Conservation (phyloP, 768 basidiomycete genomes). For the Kwoniella newhampshirensis region DNA sequence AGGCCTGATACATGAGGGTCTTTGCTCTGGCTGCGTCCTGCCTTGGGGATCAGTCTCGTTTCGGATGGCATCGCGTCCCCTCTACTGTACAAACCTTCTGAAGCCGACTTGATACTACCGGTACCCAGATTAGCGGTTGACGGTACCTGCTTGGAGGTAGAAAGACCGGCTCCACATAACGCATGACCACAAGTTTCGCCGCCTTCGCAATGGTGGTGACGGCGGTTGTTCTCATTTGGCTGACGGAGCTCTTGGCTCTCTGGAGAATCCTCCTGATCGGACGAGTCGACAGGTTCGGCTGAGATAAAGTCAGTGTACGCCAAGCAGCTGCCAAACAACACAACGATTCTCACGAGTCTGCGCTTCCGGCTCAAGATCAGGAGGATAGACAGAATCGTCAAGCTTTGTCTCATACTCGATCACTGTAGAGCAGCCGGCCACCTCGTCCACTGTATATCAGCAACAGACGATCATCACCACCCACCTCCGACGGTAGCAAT, state of each 20-base stretch:
- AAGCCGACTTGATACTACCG: too few relatives aligned
- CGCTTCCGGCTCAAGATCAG: neutral
- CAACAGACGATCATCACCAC: constrained; percentile 7
- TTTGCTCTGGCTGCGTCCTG: too few relatives aligned
- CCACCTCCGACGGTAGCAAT: constrained; percentile 14
- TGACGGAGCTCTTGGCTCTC: neutral
- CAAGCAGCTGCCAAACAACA: too few relatives aligned
- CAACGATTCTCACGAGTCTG: too few relatives aligned
- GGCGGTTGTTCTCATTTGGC: constrained; percentile 1
- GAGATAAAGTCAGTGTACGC: neutral
- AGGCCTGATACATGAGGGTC: too few relatives aligned
- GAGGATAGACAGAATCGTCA: constrained; percentile 8
- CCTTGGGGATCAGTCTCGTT: too few relatives aligned
- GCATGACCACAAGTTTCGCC: neutral
- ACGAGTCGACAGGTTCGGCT: neutral
- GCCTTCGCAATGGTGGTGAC: constrained; percentile 3
- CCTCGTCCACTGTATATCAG: constrained; percentile 61
- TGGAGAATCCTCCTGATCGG: neutral
- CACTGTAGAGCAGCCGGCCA: constrained; percentile 66
- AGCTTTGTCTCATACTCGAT: constrained; percentile 64
- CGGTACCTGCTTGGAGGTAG: too few relatives aligned
- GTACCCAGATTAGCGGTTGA: too few relatives aligned
- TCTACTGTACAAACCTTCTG: too few relatives aligned
- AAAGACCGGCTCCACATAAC: constrained; percentile 1
- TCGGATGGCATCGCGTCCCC: too few relatives aligned